A percentile compares a stretch with the other conserved stretches of the same genome.
phyloP scores from a whole-genome alignment of 176 grass and related monocot genomes.

The Zoysia pacifica region DNA sequence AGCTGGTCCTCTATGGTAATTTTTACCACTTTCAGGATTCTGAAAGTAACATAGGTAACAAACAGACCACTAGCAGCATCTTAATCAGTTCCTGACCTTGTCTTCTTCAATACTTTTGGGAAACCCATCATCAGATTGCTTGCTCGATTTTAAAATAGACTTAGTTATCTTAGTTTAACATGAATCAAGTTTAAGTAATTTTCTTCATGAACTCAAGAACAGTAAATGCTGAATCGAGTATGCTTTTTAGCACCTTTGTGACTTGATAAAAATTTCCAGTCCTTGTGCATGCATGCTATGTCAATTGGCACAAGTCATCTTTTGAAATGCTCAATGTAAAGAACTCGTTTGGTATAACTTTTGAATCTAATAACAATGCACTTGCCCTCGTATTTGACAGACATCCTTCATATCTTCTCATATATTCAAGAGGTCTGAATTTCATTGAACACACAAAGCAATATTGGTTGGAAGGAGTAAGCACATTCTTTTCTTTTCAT shows the following conservation, averaged over 20 bases:
- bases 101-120: background rate
- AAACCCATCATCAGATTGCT: background rate
- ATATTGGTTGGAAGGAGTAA: constrained; percentile 98
- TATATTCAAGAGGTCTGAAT: constrained; percentile 84
- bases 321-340: constrained; percentile 8
- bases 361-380: background rate
- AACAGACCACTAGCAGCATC: background rate
- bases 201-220: background rate
- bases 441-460: constrained; percentile 94
- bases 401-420: constrained; percentile 96
- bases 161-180: background rate
- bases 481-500: constrained; percentile 26
- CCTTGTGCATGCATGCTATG: background rate
- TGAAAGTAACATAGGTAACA: background rate
- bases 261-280: background rate
- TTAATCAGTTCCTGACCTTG: background rate
- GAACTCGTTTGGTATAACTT: background rate
- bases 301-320: constrained; percentile 2
- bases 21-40: background rate
- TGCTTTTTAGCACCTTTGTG: background rate
- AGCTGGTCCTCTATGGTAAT: background rate
- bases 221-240: background rate
- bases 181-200: background rate
- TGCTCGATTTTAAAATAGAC: background rate
- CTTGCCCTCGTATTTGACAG: constrained; percentile 51